These are phyloP conservation scores for Polyplosphaeria fusca DNA, from an alignment of 495 filamentous ascomycete genomes.

Conservation along the genomic window DNA sequence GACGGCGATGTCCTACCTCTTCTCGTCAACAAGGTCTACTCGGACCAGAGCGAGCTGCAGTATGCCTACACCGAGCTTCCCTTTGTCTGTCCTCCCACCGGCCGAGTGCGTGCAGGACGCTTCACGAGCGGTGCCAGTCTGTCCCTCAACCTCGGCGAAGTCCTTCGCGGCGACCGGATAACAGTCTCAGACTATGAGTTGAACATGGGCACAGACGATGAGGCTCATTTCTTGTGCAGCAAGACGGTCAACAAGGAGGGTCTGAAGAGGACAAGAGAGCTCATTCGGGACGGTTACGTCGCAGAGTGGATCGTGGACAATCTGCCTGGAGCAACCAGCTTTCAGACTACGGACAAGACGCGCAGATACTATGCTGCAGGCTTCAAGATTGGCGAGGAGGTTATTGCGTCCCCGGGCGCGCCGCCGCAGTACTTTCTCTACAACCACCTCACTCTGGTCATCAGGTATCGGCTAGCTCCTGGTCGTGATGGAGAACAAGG, in stretches of 20 bases:
- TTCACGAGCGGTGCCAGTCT: slow-evolving; percentile 78
- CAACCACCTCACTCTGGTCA: slow-evolving; percentile 86
- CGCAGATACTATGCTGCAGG: slow-evolving; percentile 91
- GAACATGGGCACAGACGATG: slow-evolving; percentile 72
- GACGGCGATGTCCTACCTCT: slow-evolving; percentile 79
- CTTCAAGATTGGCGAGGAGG: slow-evolving; percentile 87
- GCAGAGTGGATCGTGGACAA: slow-evolving; percentile 97
- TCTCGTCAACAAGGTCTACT: slow-evolving; percentile 94
- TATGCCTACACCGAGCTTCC: slow-evolving; percentile 93
- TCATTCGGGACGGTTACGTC: slow-evolving; percentile 82
- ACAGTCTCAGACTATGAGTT: slow-evolving; percentile 85
- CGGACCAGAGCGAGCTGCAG: slow-evolving; percentile 85
- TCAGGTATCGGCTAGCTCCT: slow-evolving; percentile 76
- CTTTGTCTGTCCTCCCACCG: slow-evolving; percentile 83
- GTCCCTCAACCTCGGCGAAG: slow-evolving; percentile 87
- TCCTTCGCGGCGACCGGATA: slow-evolving; percentile 87
- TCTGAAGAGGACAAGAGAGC: slow-evolving; percentile 66
- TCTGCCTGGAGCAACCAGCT: slow-evolving; percentile 86
- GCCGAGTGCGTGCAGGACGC: slow-evolving; percentile 62
- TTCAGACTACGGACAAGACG: slow-evolving; percentile 83
- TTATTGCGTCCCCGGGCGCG: slow-evolving; percentile 58
- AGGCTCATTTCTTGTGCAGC: slow-evolving; percentile 74
- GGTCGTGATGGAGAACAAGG: slow-evolving; percentile 64
- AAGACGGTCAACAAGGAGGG: slow-evolving; percentile 61
- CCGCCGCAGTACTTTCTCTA: slow-evolving; percentile 75